These are phyloP conservation scores for Neurospora sp. DNA, from an alignment of 495 filamentous ascomycete species.

Conservation along the genomic window DNA sequence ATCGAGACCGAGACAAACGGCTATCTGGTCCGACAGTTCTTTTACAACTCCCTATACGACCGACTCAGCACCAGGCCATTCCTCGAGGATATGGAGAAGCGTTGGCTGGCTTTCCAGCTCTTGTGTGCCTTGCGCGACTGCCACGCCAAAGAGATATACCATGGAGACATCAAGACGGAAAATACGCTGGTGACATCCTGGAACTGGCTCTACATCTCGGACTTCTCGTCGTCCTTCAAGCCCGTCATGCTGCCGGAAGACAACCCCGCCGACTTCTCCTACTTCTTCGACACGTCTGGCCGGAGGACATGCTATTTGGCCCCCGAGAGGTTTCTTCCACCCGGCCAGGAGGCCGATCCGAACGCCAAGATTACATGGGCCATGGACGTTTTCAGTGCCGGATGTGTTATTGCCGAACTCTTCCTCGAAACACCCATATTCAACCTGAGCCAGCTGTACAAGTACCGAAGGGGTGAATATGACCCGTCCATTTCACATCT, in stretches of 20 bases:
- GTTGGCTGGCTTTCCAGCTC: constrained; percentile 95
- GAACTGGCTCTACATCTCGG: constrained; percentile 97
- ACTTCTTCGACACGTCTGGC: constrained; percentile 92
- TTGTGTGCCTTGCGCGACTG: constrained; percentile 88
- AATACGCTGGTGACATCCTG: constrained; percentile 95
- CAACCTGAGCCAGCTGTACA: constrained; percentile 84
- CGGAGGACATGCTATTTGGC: constrained; percentile 93
- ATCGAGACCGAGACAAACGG: constrained; percentile 84
- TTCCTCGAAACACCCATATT: constrained; percentile 96
- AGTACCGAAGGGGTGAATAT: constrained; percentile 86
- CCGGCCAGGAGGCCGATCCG: constrained; percentile 51
- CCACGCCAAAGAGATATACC: constrained; percentile 81
- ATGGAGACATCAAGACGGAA: constrained; percentile 98
- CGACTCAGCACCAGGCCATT: constrained; percentile 95
- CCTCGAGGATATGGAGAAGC: constrained; percentile 95
- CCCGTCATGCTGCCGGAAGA: constrained; percentile 91
- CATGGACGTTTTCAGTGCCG: constrained; percentile 98
- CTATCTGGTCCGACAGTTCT: constrained; percentile 90
- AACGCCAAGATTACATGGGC: constrained; percentile 64
- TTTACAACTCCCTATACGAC: constrained; percentile 96
- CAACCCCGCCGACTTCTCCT: constrained; percentile 94
- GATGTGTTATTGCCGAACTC: constrained; percentile 94
- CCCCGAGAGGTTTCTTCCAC: constrained; percentile 77
- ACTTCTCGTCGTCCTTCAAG: constrained; percentile 94
- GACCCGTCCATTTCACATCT: constrained; percentile 73